Base-by-base conservation (phyloP, 2,329 filamentous ascomycete genomes). In the Lojkania enalia region DNA sequence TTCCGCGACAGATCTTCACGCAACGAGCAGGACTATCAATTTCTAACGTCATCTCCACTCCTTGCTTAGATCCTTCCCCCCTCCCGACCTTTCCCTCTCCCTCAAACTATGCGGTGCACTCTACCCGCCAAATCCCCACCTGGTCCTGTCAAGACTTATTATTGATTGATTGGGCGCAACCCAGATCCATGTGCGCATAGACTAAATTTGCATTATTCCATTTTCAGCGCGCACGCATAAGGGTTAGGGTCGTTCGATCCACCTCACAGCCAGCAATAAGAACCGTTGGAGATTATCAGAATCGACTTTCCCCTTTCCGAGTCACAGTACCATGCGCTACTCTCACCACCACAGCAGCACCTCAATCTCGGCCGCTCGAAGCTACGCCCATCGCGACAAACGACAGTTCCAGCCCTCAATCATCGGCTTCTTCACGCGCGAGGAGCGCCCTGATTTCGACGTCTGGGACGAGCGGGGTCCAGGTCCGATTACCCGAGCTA, bases 361-460 rank as follows among this genome's bases (percentile, higher is more conserved):
- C 39, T 43, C 46, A 20, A 37, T 47, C 39, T 44, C 44, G 16
- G 31, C 32, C 39, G 55, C 41, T 46, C n/a, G n/a, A n/a, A n/a
- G n/a, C n/a, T n/a, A n/a, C n/a, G 49, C 38, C 39, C 67, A 69
- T 56, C 57, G 64, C 46, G 64, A 59, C 54, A 77, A 77, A 61
- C 66, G 71, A 40, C 71, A 61, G 43, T 74, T 66, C 61, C 73
- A 74, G 55, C 73, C 73, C 11, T 67, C 69, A 38, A 75, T 77
- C 48, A 73, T 69, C 35, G 68, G 62, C 49, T 76, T 67, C 66
- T 75, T 76, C 49, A 52, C 63, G 27, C 57, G 59, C 44, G 51
- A 55, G 38, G 54, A 54, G 14, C 50, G 35, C 44, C 54, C 61
- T 36, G 49, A 58, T 44, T 39, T 39, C 31, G 25, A 18, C 11